Evolutionary conservation across 2,329 filamentous ascomycete species (phyloP), one percentile per base, ranked within the genome.

Genomic region (Arthroderma sp.): DNA sequence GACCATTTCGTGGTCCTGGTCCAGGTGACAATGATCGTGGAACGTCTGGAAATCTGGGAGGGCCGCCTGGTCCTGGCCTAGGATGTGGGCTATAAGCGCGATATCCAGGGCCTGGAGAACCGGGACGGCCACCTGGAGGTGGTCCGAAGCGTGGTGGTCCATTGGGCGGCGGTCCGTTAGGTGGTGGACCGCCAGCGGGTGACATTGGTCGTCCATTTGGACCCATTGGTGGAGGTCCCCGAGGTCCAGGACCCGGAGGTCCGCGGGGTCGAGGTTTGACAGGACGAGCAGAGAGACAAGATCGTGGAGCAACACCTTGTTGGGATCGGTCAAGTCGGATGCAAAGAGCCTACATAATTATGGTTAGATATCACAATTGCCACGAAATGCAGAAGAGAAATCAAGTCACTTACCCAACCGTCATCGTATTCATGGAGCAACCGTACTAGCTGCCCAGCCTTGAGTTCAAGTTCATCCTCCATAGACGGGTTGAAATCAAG

Each of bases 361-460:
- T n/a, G 10, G 66, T 62, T 64, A 61, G 53, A 55, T 48, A 43
- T 5, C 6, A 34, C 30, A 22, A 15, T 6, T 10, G 27, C 29
- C 11, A 27, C n/a, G 31, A 31, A 29, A 6, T n/a, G 38, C n/a
- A 8, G 34, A 42, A 34, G 34, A 32, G 8, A 29, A 40, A 22
- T 38, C 27, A 22, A 22, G 15, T 10, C 30, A 74, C 83, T 75
- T 75, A 89, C 85, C 91, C 91, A 98, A 57, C 91, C 91, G 66
- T 98, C 91, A 60, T 98, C 91, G 57, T 96, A 98, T 65, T 94
- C 88, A 59, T 96, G 89, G 43, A 96, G 72, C 51, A 98, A 71
- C 51, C 89, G 78, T 42, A 96, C 85, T 40, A 98, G 72, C 50
- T 93, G 81, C 43, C 91, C 91, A 47, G 81, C 77, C 50, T 71